Conservation (phyloP, 495 filamentous ascomycete genomes). For the Tuber microsphaerosporum region DNA sequence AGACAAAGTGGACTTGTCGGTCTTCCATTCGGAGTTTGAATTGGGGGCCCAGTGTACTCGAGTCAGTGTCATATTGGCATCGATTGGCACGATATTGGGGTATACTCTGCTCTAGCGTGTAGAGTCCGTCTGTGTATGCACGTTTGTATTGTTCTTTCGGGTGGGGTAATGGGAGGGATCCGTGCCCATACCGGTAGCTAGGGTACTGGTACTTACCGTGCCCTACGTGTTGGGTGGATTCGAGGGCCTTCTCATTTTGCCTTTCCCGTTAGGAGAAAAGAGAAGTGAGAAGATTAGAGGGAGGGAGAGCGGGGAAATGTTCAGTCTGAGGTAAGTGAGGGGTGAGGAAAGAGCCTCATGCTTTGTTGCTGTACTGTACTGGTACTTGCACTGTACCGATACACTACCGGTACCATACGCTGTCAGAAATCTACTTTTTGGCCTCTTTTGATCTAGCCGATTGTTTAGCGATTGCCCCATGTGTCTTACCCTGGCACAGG, state of each 20-base stretch:
- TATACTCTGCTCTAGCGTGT: not conserved
- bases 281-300: not conserved
- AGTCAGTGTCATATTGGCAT: not conserved
- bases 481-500: not conserved
- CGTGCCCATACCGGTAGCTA: not conserved
- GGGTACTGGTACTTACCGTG: not conserved
- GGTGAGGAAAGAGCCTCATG: not conserved
- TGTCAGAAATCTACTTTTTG: not conserved
- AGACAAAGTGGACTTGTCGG: slow-evolving; percentile 21
- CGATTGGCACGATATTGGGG: slow-evolving; percentile 1
- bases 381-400: not conserved
- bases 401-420: not conserved
- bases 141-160: not conserved
- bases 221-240: not conserved
- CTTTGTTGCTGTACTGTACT: not conserved
- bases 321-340: not conserved
- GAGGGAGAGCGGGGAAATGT: not conserved
- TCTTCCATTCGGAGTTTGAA: slow-evolving; percentile 23
- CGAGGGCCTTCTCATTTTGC: not conserved
- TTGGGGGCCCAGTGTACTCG: not conserved
- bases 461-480: not conserved
- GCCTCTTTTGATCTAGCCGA: too few relatives aligned
- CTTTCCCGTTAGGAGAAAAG: not conserved
- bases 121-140: not conserved
- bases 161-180: not conserved